phyloP scores from a whole-genome alignment of 1,284 basidiomycete genomes.

The Malassezia obtusa region DNA sequence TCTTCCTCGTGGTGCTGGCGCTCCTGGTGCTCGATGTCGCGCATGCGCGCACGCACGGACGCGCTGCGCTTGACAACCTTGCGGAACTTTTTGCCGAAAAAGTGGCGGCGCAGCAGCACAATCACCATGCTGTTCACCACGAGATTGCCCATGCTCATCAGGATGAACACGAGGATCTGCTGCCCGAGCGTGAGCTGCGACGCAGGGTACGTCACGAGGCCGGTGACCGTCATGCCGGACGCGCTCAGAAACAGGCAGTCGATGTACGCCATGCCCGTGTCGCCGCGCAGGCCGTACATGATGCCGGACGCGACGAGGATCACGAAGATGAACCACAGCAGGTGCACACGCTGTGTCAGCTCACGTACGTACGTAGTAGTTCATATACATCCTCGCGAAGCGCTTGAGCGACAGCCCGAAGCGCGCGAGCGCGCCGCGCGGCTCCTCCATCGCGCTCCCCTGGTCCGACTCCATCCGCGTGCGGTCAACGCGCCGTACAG shows the following conservation, averaged over 20 bases:
- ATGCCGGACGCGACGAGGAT: conserved; percentile 65
- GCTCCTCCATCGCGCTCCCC: too few species aligned
- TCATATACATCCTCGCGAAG: conserved; percentile 18
- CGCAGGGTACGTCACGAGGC: conserved; percentile 64
- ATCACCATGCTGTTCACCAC: conserved; percentile 43
- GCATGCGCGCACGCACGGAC: conserved; percentile 32
- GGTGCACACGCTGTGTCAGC: conserved; percentile 49
- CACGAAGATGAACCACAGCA: conserved; percentile 61
- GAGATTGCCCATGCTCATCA: conserved; percentile 46
- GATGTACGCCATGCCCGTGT: conserved; percentile 54
- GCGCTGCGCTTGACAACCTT: conserved; percentile 29
- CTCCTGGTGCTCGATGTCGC: conserved; percentile 42
- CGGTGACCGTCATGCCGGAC: conserved; percentile 68
- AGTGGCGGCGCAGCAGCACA: conserved; percentile 42
- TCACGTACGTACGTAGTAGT: conserved; percentile 20
- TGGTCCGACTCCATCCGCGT: too few species aligned
- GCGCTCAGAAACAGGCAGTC: conserved; percentile 66
- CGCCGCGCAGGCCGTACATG: conserved; percentile 51
- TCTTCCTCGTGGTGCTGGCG: conserved; percentile 19
- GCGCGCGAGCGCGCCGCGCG: too few species aligned
- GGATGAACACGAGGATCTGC: conserved; percentile 57
- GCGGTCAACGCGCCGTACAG: too few species aligned
- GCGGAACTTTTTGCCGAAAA: conserved; percentile 39
- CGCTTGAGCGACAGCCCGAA: background rate
- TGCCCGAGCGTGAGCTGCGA: conserved; percentile 65